phyloP scores from a whole-genome alignment of 2,329 filamentous ascomycete species.

The Cordyceps fumosorosea region DNA sequence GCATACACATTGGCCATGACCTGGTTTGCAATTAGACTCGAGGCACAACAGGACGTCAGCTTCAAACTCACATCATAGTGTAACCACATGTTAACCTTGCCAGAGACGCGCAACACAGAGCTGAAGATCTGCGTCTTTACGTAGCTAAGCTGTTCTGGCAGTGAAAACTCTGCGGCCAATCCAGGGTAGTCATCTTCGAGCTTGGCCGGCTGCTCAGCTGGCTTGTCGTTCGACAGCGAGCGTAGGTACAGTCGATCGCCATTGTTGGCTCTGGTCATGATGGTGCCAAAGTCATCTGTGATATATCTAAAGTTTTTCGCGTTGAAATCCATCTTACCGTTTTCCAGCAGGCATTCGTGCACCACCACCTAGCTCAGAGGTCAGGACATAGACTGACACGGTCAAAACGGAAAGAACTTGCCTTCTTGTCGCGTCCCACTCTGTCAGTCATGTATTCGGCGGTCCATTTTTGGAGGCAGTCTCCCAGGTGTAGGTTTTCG shows the following conservation, averaged over 20 bases:
- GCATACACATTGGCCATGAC: constrained; percentile 85
- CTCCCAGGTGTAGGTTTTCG: constrained; percentile 57
- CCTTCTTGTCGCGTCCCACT: constrained; percentile 55
- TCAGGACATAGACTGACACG: not conserved
- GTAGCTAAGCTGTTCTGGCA: constrained; percentile 55
- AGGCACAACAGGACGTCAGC: not conserved
- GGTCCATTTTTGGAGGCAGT: constrained; percentile 62
- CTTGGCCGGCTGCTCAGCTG: constrained; percentile 62
- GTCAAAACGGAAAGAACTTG: constrained; percentile 26
- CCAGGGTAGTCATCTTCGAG: constrained; percentile 64
- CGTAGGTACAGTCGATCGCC: constrained; percentile 71
- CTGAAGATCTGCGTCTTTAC: constrained; percentile 63
- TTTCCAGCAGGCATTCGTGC: constrained; percentile 53
- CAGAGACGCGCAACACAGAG: constrained; percentile 73
- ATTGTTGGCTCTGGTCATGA: constrained; percentile 52
- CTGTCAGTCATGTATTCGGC: constrained; percentile 57
- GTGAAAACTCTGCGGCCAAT: constrained; percentile 60
- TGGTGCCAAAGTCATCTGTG: constrained; percentile 59
- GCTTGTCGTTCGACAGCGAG: constrained; percentile 62
- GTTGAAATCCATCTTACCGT: constrained; percentile 69
- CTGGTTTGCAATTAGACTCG: constrained; percentile 29
- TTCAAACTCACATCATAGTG: constrained; percentile 67
- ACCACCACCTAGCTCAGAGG: constrained; percentile 53
- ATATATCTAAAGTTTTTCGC: constrained; percentile 76
- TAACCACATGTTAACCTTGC: constrained; percentile 79